Base-by-base conservation (phyloP, 345 rosid genomes). In the Litchi chinensis region DNA sequence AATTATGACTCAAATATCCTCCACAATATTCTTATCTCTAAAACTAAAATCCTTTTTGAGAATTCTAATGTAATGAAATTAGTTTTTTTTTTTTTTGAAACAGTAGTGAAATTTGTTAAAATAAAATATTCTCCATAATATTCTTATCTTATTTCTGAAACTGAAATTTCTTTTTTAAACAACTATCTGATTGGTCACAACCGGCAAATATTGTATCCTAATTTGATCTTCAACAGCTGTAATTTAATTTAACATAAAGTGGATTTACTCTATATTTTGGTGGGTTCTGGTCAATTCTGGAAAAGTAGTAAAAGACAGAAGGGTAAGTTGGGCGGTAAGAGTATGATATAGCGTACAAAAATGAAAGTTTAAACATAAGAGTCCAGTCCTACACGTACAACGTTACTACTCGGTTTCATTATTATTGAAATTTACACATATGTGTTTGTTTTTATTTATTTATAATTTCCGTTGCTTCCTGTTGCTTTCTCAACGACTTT, bases 391-490 rank as follows among this genome's bases (percentile, higher is more conserved):
- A 8, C n/a, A 70, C 43, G 77, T 40, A 75, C 76, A 67, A 70
- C 73, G 57, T 19, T 10, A 75, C 26, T 10, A 16, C 46, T 9
- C 26, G 24, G 22, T 50, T 43, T 37, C 56, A 32, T 32, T 32
- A 59, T 62, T 22, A 67, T 62, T 50, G 4, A 13, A 48, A 2
- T 32, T 3, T 32, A 50, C 54, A 13, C 16, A 5, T 50, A 3
- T 50, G 15, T 41, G 44, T 75, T 12, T 8, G 21, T 16, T 62
- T 46, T 50, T 52, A 6, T 52, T 54, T 64, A 8, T 41, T 18
- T 24, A 65, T 19, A 26, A 71, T n/a, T 65, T 65, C 56, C 62
- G 79, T 60, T 76, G 62, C 79, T 86, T 74, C 73, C 24, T 21
- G 71, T 44, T 22, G 28, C 46, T 18, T 74, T 65, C 81, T 26